Base-by-base conservation (phyloP, 2,329 filamentous ascomycete genomes). In the Thelonectria discophora region DNA sequence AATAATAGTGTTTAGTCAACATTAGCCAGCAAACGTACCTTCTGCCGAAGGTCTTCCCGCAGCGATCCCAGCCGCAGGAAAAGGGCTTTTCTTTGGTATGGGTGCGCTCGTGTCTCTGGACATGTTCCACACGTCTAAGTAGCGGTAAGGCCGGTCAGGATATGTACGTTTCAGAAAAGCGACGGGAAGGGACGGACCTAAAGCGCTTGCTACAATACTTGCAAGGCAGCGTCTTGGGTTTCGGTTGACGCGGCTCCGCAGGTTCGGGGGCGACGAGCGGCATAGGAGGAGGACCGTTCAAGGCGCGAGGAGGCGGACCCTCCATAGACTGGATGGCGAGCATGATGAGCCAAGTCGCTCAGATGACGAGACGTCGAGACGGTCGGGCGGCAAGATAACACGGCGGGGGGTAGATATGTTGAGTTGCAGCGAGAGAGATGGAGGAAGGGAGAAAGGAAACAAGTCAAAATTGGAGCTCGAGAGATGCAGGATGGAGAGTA, bases 61-160 rank as follows among this genome's bases (percentile, higher is more conserved):
- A 88, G 43, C 83, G 80, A 71, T 82, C 81, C 83, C 85, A 87
- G 64, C 71, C 79, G 68, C 86, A 88, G 52, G 83, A 81, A 72
- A 88, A 88, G 9, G 86, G 86, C 74, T 88, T 88, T 76, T 88
- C 86, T 70, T 88, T 88, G 67, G 86, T 88, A 75, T 88, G 86
- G 34, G 85, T 88, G 65, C 86, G 81, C 74, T 88, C 85, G 73
- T 88, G 86, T 72, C 86, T 81, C 74, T 88, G 85, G 55, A 88
- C 84, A 75, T 88, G 86, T 74, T 88, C 86, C 67, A 88, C 85
- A 69, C 86, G 85, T 74, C 86, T 87, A 76, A 67, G 73, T 60
- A 66, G 34, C 46, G 34, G 43, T 59, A 42, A 42, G 30, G 39
- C 24, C 52, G 45, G 68, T 72, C 56, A 73, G 68, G 60, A 69